Percentiles rank a stretch among this genome's conserved stretches.
These are phyloP conservation scores for Penicillium robsamsonii DNA, from an alignment of 495 filamentous ascomycete species.

Conservation along the genomic window DNA sequence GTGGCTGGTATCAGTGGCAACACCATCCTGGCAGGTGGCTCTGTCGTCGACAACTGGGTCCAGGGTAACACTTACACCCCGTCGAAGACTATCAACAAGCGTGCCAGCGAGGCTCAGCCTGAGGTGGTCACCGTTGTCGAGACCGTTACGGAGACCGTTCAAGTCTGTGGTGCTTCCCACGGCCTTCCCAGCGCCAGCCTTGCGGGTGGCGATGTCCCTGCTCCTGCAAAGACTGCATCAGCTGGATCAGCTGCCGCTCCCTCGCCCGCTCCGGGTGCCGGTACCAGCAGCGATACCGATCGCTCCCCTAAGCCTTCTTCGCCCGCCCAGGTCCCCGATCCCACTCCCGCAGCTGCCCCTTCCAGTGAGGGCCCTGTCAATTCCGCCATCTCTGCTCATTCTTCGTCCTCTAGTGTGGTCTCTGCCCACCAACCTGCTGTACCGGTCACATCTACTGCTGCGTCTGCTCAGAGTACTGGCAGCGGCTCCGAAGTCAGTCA, in stretches of 20 bases:
- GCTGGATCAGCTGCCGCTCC: slow-evolving; percentile 8
- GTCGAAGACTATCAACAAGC: slow-evolving; percentile 28
- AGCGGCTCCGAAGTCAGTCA: slow-evolving; percentile 7
- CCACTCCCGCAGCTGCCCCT: slow-evolving; percentile 6
- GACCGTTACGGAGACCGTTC: slow-evolving; percentile 28
- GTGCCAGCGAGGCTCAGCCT: slow-evolving; percentile 16
- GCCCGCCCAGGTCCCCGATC: slow-evolving; percentile 2
- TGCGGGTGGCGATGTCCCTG: slow-evolving; percentile 13
- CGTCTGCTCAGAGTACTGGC: neutral
- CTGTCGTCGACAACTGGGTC: slow-evolving; percentile 65
- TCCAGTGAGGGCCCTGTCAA: slow-evolving; percentile 1
- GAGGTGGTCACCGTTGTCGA: slow-evolving; percentile 28
- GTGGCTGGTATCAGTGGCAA: slow-evolving; percentile 52
- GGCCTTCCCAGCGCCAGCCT: slow-evolving; percentile 4
- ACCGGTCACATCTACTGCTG: neutral
- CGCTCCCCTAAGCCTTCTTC: slow-evolving; percentile 8
- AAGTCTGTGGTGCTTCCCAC: slow-evolving; percentile 15
- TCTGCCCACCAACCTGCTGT: neutral
- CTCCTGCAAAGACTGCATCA: slow-evolving; percentile 10
- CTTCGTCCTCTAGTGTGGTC: neutral
- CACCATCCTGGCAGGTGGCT: slow-evolving; percentile 67
- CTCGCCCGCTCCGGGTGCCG: neutral
- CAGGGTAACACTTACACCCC: slow-evolving; percentile 71
- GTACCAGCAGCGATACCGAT: slow-evolving; percentile 3
- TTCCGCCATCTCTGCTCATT: neutral